These are phyloP conservation scores for Boletus pseudo-olivaceus DNA, from an alignment of 768 basidiomycete species.

Conservation along the genomic window DNA sequence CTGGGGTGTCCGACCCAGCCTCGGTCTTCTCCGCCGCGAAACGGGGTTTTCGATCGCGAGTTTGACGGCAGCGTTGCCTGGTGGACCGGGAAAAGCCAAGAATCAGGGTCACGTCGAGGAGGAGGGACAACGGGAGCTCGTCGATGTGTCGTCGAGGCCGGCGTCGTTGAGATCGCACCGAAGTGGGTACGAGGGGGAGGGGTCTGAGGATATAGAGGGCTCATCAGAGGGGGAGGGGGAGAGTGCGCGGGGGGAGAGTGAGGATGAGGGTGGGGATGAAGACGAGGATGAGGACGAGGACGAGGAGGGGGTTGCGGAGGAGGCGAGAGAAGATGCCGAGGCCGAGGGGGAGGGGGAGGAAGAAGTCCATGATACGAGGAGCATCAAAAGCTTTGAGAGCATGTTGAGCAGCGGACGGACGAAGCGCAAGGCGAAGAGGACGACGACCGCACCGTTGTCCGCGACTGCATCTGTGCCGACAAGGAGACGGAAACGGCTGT, in stretches of 20 bases:
- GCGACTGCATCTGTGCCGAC: neutral
- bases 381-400: constrained; percentile 83
- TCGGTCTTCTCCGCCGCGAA: constrained; percentile 70
- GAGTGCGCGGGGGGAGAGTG: neutral
- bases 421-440: constrained; percentile 11
- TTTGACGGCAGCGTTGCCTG: constrained; percentile 62
- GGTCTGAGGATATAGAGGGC: constrained; percentile 20
- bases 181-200: constrained; percentile 3
- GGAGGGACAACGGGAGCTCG: constrained; percentile 47
- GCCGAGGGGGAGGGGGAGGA: constrained; percentile 28
- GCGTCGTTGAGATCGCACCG: constrained; percentile 40
- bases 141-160: constrained; percentile 51
- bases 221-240: constrained; percentile 3
- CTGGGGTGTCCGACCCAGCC: constrained; percentile 43
- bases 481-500: constrained; percentile 52
- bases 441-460: neutral
- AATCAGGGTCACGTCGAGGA: constrained; percentile 23
- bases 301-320: constrained; percentile 4
- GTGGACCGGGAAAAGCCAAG: constrained; percentile 14
- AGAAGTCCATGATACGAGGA: constrained; percentile 55
- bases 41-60: constrained; percentile 82
- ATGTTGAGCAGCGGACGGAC: constrained; percentile 55
- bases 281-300: constrained; percentile 24
- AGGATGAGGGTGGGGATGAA: constrained; percentile 20
- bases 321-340: constrained; percentile 8